A percentile compares a stretch with the other conserved stretches of the same genome.
Evolutionary conservation across 2,329 filamentous ascomycete species (phyloP).

Genomic region (Diplodia mutila): DNA sequence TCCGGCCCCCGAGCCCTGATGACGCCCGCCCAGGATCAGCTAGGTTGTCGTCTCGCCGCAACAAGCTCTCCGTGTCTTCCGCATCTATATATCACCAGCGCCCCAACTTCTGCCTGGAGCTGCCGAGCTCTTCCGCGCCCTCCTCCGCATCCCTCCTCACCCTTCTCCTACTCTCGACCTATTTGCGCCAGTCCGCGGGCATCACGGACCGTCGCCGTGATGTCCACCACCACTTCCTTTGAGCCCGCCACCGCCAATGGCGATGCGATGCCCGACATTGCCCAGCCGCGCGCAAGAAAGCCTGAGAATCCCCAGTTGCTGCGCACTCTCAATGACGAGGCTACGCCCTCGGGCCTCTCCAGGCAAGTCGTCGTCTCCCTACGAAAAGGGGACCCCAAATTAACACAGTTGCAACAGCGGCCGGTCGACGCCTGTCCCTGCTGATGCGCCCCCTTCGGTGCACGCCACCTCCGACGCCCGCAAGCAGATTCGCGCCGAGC

Average conservation of each 20-base stretch:
- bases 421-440: conserved; percentile 78
- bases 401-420: conserved; percentile 58
- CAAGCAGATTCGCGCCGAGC: conserved; percentile 79
- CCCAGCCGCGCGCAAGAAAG: conserved; percentile 43
- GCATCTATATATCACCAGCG: not conserved
- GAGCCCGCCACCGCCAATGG: conserved; percentile 30
- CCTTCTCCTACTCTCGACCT: not conserved
- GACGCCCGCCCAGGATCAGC: conserved; percentile 23
- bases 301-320: conserved; percentile 40
- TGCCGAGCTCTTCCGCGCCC: conserved; percentile 8
- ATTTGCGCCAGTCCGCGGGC: not conserved
- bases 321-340: conserved; percentile 41
- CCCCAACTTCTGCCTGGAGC: not conserved
- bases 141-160: not conserved
- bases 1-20: conserved; percentile 16
- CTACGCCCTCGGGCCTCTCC: conserved; percentile 39
- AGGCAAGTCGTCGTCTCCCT: conserved; percentile 33
- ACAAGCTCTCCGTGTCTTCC: conserved; percentile 21
- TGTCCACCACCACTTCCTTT: conserved; percentile 18
- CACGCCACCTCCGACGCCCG: conserved; percentile 84
- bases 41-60: not conserved
- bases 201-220: conserved; percentile 11
- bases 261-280: conserved; percentile 32
- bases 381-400: conserved; percentile 15
- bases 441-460: conserved; percentile 90